Conservation (phyloP, 2,329 filamentous ascomycete genomes). For the Aspergillus pseudonomiae region DNA sequence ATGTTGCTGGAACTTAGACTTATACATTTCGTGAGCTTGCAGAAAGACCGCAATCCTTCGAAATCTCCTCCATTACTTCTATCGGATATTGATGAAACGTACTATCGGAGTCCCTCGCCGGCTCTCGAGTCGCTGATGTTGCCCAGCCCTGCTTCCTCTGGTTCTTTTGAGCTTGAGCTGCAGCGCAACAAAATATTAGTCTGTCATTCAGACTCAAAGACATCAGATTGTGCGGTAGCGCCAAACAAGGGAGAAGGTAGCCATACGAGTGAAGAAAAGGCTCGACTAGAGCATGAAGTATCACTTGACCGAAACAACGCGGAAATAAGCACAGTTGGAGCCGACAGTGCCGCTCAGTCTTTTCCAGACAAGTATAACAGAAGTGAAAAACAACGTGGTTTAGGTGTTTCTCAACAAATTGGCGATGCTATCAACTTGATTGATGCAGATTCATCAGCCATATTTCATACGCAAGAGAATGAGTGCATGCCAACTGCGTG, state of each 20-base stretch:
- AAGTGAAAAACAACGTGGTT: not conserved
- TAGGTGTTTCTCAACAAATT: not conserved
- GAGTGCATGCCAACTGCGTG: not conserved
- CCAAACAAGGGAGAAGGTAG: too few relatives aligned
- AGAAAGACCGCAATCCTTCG: not conserved
- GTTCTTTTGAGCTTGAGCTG: not conserved
- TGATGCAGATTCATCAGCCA: not conserved
- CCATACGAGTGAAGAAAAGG: not conserved
- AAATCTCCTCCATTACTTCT: slow-evolving; percentile 9
- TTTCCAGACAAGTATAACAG: not conserved
- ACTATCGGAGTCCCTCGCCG: slow-evolving; percentile 5
- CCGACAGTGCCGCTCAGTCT: not conserved
- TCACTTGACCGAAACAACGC: not conserved
- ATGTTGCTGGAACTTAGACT: not conserved
- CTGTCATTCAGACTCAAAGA: not conserved
- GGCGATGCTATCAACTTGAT: not conserved
- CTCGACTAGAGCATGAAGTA: not conserved
- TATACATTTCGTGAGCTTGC: not conserved
- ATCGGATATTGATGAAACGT: slow-evolving; percentile 1
- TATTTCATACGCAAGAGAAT: not conserved
- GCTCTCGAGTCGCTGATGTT: slow-evolving; percentile 13
- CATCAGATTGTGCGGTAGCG: not conserved
- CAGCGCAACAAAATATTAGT: not conserved
- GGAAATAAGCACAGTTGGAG: not conserved
- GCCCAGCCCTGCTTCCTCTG: slow-evolving; percentile 15